phyloP scores from a whole-genome alignment of 495 filamentous ascomycete species.

The Trichodelitschia bisporula region DNA sequence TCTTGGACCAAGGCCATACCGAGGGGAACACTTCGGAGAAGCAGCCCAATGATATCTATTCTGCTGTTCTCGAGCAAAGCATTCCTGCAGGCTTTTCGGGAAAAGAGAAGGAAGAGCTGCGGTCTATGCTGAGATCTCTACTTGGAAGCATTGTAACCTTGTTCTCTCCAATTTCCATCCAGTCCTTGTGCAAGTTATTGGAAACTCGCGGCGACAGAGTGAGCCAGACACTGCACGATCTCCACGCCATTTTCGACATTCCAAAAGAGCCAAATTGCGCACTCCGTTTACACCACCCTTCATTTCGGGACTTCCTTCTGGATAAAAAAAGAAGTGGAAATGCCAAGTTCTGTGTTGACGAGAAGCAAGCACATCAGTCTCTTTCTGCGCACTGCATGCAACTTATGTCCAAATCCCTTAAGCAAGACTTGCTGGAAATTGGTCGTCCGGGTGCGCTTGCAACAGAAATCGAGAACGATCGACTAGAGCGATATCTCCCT shows the following conservation, averaged over 20 bases:
- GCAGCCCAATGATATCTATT: not conserved
- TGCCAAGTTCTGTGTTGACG: no score
- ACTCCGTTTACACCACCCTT: no score
- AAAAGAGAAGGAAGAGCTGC: no score
- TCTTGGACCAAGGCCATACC: not conserved
- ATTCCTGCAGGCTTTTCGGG: not conserved
- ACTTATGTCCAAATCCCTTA: not conserved
- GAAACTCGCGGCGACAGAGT: not conserved
- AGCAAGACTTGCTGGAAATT: not conserved
- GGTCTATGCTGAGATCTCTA: no score
- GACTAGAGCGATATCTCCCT: not conserved
- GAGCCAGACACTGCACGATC: not conserved
- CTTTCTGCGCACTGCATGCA: not conserved
- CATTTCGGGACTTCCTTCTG: not conserved
- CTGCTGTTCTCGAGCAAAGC: not conserved
- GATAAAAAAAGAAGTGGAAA: not conserved
- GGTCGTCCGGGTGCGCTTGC: not conserved
- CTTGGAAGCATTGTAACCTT: no score
- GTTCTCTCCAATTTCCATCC: not conserved
- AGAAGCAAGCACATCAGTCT: no score
- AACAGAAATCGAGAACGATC: not conserved
- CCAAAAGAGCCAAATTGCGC: not conserved
- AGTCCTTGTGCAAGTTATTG: not conserved
- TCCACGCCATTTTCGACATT: conserved; percentile 1
- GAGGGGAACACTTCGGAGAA: not conserved